Evolutionary conservation across 495 filamentous ascomycete genomes (phyloP).

Genomic region (Xylaria cubensis): DNA sequence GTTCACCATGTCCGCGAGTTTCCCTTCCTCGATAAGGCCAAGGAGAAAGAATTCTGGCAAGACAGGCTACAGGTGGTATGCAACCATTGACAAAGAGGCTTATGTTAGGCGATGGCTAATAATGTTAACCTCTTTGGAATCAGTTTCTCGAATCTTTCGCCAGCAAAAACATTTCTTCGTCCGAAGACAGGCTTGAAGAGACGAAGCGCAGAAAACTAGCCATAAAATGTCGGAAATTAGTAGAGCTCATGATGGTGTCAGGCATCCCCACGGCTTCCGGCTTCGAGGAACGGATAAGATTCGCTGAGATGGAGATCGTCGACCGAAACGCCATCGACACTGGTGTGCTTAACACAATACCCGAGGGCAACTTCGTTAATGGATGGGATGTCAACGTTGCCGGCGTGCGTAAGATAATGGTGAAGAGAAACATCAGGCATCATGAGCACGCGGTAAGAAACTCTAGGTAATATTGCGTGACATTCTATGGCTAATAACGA

Average conservation of each 20-base stretch:
- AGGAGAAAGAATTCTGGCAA: slow-evolving; percentile 99
- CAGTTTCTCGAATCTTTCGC: slow-evolving; percentile 97
- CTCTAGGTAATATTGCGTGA: not conserved
- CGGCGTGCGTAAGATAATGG: slow-evolving; percentile 77
- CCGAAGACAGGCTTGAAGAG: slow-evolving; percentile 93
- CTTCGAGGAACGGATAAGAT: slow-evolving; percentile 95
- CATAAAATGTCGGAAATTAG: slow-evolving; percentile 88
- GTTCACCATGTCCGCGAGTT: slow-evolving; percentile 98
- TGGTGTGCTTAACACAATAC: slow-evolving; percentile 81
- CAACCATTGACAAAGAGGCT: slow-evolving; percentile 30
- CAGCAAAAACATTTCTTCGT: slow-evolving; percentile 96
- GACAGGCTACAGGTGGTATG: slow-evolving; percentile 93
- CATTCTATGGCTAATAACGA: slow-evolving; percentile 30
- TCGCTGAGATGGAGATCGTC: slow-evolving; percentile 95
- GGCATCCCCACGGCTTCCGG: slow-evolving; percentile 94
- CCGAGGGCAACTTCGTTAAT: slow-evolving; percentile 89
- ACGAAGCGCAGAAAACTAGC: slow-evolving; percentile 94
- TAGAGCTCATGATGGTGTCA: slow-evolving; percentile 99
- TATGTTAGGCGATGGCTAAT: slow-evolving; percentile 27
- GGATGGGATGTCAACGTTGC: slow-evolving; percentile 98
- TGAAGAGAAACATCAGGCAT: slow-evolving; percentile 86
- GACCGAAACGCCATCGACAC: slow-evolving; percentile 91
- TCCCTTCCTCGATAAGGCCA: slow-evolving; percentile 92
- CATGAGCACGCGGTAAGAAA: slow-evolving; percentile 87
- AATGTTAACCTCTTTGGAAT: slow-evolving; percentile 4